Evolutionary conservation across 352 stramenopile genomes (phyloP), one percentile per base, ranked within the genome.

Genomic region (Phytophthora idaei): DNA sequence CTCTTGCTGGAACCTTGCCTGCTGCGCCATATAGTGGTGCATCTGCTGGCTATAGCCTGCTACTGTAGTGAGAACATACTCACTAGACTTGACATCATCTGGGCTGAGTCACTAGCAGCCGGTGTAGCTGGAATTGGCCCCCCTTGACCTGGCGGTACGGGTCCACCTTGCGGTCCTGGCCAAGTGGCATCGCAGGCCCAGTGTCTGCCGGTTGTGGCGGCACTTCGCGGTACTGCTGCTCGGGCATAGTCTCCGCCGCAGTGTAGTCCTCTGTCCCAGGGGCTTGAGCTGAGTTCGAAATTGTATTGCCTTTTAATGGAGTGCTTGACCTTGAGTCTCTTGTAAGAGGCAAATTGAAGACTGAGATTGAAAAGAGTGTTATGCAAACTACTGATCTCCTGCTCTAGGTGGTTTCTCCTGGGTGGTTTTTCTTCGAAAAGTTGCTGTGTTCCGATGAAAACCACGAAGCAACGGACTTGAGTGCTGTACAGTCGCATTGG

Each of bases 11-110:
- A 68, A 48, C 14, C 32, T 12, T 2, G 49, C 52, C 21, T 61
- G 61, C 29, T 68, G 61, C 36, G 4, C 25, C 57, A 64, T 64
- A 10, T 57, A 50, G 3, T 11, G 11, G 12, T 63, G 34, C 45
- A 63, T 57, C 8, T 51, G 47, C 11, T 50, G 8, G 32, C 15
- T 0, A 56, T 63, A 3, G 57, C 25, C 34, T 64, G 27, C 29
- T 64, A 46, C 47, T 57, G 57, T 17, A 44, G 17, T 17, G 34
- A 44, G 31, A 55, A 44, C 31, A 55, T 44, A 4, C 28, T 42
- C 31, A 55, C 48, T 15, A 55, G 31, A 15, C 31, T 55, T 7
- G 31, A 2, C 12, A 55, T 1, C 31, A 55, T 55, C 31, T 36
- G 46, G 10, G 46, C 46, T 11, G 28, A 27, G 12, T 39, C 46